Evolutionary conservation across 2,329 filamentous ascomycete genomes (phyloP).

Genomic region (Acrocalymma vagum): DNA sequence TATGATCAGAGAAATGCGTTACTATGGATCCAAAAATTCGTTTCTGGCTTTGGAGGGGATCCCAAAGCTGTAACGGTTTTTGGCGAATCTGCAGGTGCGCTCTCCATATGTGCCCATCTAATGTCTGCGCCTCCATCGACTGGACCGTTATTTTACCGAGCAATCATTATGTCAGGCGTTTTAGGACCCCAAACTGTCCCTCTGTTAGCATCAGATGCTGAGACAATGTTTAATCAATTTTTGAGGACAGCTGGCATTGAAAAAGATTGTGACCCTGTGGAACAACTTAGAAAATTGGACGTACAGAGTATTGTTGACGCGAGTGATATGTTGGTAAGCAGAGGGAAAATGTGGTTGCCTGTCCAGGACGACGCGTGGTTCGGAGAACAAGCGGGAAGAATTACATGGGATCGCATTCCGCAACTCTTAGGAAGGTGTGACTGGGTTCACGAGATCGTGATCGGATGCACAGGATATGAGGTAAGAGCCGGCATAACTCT

Average conservation of each 20-base stretch:
- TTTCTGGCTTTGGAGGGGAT: conserved; percentile 47
- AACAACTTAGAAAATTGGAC: conserved; percentile 13
- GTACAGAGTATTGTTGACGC: conserved; percentile 22
- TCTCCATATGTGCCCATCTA: conserved; percentile 34
- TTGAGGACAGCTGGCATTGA: conserved; percentile 29
- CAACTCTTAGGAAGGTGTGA: conserved; percentile 25
- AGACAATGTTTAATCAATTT: conserved; percentile 16
- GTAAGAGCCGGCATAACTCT: no score
- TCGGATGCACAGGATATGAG: conserved; percentile 57
- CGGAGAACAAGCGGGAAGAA: conserved; percentile 3
- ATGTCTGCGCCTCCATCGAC: conserved; percentile 15
- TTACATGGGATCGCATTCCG: conserved; percentile 29
- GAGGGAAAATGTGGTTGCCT: conserved; percentile 17
- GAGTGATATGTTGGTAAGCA: conserved; percentile 4
- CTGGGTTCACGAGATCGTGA: conserved; percentile 55
- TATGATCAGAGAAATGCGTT: conserved; percentile 45
- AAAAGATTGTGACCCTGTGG: conserved; percentile 15
- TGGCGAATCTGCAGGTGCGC: conserved; percentile 58
- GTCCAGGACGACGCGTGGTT: conserved; percentile 25
- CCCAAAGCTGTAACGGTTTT: conserved; percentile 41
- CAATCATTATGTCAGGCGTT: conserved; percentile 29
- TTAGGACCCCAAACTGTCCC: conserved; percentile 23
- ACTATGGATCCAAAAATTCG: conserved; percentile 45
- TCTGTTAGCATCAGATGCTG: conserved; percentile 9
- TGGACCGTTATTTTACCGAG: conserved; percentile 28